Evolutionary conservation across 345 rosid species (phyloP), one percentile per base, ranked within the genome.

Genomic region (Populus pruinosa): DNA sequence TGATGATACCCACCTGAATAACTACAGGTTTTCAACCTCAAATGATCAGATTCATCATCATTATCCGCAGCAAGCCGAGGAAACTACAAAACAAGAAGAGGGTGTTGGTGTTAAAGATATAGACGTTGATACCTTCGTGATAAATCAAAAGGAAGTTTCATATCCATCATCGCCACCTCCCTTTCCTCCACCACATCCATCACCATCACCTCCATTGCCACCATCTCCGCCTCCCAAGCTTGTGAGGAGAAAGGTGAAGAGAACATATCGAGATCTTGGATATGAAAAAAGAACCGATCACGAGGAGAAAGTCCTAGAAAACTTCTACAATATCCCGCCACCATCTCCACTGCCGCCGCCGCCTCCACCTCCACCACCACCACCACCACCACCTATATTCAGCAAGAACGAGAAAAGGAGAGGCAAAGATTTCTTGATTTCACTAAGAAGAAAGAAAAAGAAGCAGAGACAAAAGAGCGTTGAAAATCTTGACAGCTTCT

Each of bases 401-500:
- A 77, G 55, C 56, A 85, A 63, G 78, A 70, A 70, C 27, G 91
- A 85, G 89, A 92, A 89, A 77, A 86, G 81, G 89, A 89, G 87
- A 85, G 89, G 89, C 3, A 93, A 87, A 76, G 98, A 93, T 8
- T 86, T 92, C 79, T 83, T 90, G 39, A 81, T 27, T 53, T 82
- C 93, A 14, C 16, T 91, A 11, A 80, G 86, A 71, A 84, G 87
- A 72, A 90, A 62, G 87, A 91, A 77, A 83, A 92, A 90, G 90
- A 87, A 88, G 72, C 97, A 86, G 69, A 78, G 97, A 67, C 96
- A 94, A 84, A 90, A 87, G 81, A 94, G 98, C 82, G 87, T 89
- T 31, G 98, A 94, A 75, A 90, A 89, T 70, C 93, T 94, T 13
- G 97, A 87, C 36, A 71, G 81, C 75, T 88, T 94, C 74, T 88